These are phyloP conservation scores for Chiua virens DNA, from an alignment of 768 basidiomycete genomes.

Conservation along the genomic window DNA sequence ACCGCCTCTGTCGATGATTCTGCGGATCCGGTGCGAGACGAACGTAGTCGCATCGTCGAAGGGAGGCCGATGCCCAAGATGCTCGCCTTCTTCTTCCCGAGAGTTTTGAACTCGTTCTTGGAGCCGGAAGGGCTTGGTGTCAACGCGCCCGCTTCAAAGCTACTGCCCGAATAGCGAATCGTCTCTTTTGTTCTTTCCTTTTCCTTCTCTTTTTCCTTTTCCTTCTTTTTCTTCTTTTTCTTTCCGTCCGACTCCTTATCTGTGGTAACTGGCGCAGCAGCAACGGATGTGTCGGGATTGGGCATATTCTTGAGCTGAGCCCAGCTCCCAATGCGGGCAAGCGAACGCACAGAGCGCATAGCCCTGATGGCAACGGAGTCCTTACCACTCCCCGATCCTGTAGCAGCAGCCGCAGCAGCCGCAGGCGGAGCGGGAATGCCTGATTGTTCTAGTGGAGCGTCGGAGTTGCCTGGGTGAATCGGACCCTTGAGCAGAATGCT, in stretches of 20 bases:
- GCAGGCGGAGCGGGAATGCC: slow-evolving; percentile 26
- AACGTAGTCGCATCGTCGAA: slow-evolving; percentile 49
- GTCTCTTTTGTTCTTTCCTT: slow-evolving; percentile 35
- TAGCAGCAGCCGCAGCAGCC: slow-evolving; percentile 36
- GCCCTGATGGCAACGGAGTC: slow-evolving; percentile 77
- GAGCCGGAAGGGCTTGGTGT: slow-evolving; percentile 35
- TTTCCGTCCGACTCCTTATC: slow-evolving; percentile 32
- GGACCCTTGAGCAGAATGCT: slow-evolving; percentile 35
- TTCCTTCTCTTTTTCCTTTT: slow-evolving; percentile 36
- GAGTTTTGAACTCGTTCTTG: slow-evolving; percentile 31
- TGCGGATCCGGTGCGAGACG: slow-evolving; percentile 34
- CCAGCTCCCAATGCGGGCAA: slow-evolving; percentile 75
- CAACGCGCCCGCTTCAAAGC: slow-evolving; percentile 67
- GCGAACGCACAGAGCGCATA: slow-evolving; percentile 70
- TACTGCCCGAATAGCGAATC: slow-evolving; percentile 53
- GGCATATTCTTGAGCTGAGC: slow-evolving; percentile 51
- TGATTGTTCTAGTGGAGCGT: slow-evolving; percentile 8
- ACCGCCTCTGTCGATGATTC: slow-evolving; percentile 33
- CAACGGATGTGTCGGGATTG: slow-evolving; percentile 28
- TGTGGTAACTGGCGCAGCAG: slow-evolving; percentile 26
- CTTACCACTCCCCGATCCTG: slow-evolving; percentile 30
- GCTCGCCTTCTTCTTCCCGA: slow-evolving; percentile 58
- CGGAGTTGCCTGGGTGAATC: slow-evolving; percentile 12
- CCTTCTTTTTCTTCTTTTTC: slow-evolving; percentile 40
- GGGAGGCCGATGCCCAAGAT: slow-evolving; percentile 65